Base-by-base conservation (phyloP, 768 basidiomycete species). In the Heimioporus sp. region DNA sequence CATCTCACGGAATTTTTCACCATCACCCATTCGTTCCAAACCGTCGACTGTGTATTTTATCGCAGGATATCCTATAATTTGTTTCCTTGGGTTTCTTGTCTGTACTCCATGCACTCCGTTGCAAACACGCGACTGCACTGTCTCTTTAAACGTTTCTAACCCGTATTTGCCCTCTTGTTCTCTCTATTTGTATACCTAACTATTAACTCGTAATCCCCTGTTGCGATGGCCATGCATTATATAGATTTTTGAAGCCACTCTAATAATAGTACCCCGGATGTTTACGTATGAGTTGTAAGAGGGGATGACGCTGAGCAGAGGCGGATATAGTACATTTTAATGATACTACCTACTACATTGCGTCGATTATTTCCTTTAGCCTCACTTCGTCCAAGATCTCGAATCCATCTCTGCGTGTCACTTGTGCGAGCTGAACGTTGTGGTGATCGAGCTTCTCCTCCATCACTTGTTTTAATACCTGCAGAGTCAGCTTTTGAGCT, bases 401-500 rank as follows among this genome's bases (percentile, higher is more conserved):
- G 67, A 96, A 98, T n/a, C 95, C 95, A 49, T 79, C 82, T 39
- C 72, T 77, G 42, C 72, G 69, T 50, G 92, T 95, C n/a, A 98
- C 95, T 80, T 95, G 93, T 47, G 96, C 94, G 13, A 99, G 78
- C 70, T 98, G 95, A 21, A 98, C 95, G 61, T 99, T 98, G 75
- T 98, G 95, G 61, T 97, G 92, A 72, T 98, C 96, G 39, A 99
- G 81, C 70, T 97, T 98, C 75, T 98, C 97, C 71, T 98, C 97
- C 97, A 98, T 99, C 40, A 98, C 97, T 74, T 98, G 94, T 75
- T 99, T 98, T 56, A 98, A 76, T 42, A 98, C 92, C 56, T 83
- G 86, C 47, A 98, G 74, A 4, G 91, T 87, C 56, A 98, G 74
- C 36, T 81, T 76, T 60, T 98, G 92, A 0, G 94, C 97, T 70